Base-by-base conservation (phyloP, 768 basidiomycete genomes). In the Russula sp. region DNA sequence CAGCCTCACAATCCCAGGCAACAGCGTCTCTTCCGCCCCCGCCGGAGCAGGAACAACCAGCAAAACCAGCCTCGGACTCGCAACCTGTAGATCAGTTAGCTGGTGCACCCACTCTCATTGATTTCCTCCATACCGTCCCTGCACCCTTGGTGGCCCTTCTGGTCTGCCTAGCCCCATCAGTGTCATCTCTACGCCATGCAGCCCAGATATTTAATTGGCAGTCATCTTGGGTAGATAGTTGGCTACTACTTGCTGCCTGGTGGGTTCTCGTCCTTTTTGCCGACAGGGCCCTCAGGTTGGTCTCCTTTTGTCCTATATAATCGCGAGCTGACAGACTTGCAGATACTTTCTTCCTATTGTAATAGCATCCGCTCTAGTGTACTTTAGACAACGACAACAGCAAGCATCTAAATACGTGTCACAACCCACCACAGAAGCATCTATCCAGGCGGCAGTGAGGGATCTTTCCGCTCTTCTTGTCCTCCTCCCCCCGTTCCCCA, bases 241-340 rank as follows among this genome's bases (percentile, higher is more conserved):
- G 80, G 77, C 80, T 94, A 3, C 72, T 81, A 1, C 75, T 96
- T 49, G 87, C 80, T 0, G 71, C 72, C 1, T 94, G 90, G 90
- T 95, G 92, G 89, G 82, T 81, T 0, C 31, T 85, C 20, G 92
- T 89, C 75, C 76, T 94, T 59, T 77, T 87, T 73, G 60, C 66
- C 10, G 70, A 72, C 14, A 45, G 65, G 1, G 68, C 65, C 10
- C 74, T 91, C 67, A 78, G 80, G 85, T 84, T 72, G 8, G 10
- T 62, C n/a, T 27, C n/a, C 49, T 45, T 32, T 51, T 45, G 32
- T 39, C 13, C 52, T 51, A 40, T 53, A 32, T 47, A 32, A 39
- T 47, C n/a, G 53, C 14, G 50, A n/a, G 18, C 11, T 27, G 14
- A 59, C 40, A 16, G 32, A 34, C n/a, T 27, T 34, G 3, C 68